phyloP scores from a whole-genome alignment of 306 rosid species.

The Inga oerstediana region DNA sequence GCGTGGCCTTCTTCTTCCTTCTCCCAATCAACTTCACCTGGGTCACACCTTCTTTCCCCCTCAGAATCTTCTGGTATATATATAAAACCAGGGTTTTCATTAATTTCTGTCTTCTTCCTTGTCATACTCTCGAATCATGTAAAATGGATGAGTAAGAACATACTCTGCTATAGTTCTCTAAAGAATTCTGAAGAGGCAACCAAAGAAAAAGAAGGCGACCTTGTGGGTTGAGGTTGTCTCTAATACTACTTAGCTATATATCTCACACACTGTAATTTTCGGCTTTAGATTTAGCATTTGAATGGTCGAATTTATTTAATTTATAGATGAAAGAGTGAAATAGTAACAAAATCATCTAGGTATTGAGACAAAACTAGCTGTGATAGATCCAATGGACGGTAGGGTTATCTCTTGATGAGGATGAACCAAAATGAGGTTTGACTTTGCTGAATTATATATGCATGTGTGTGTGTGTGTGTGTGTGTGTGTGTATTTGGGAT shows the following conservation, averaged over 20 bases:
- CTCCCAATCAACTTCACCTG: conserved; percentile 74
- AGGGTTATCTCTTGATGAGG: background rate
- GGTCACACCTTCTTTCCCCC: conserved; percentile 68
- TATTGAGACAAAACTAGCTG: background rate
- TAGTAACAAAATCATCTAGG: background rate
- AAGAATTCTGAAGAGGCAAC: background rate
- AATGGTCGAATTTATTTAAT: background rate
- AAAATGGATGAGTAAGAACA: background rate
- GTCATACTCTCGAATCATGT: background rate
- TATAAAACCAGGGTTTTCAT: conserved; percentile 27
- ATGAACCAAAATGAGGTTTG: background rate
- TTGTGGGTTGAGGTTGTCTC: background rate
- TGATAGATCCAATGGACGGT: background rate
- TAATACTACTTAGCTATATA: background rate
- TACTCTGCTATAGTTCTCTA: background rate
- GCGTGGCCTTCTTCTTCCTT: conserved; percentile 69
- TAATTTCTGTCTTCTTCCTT: background rate
- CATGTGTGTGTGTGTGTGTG: background rate
- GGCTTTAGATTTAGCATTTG: background rate
- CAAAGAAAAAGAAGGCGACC: background rate
- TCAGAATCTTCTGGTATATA: conserved; percentile 68
- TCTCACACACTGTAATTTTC: background rate
- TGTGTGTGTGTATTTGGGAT: background rate
- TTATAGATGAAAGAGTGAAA: background rate
- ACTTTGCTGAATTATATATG: background rate